Percentiles rank a stretch among this genome's conserved stretches.
phyloP scores from a whole-genome alignment of 164 flowering plant genomes.

The Tetracentron sinense region DNA sequence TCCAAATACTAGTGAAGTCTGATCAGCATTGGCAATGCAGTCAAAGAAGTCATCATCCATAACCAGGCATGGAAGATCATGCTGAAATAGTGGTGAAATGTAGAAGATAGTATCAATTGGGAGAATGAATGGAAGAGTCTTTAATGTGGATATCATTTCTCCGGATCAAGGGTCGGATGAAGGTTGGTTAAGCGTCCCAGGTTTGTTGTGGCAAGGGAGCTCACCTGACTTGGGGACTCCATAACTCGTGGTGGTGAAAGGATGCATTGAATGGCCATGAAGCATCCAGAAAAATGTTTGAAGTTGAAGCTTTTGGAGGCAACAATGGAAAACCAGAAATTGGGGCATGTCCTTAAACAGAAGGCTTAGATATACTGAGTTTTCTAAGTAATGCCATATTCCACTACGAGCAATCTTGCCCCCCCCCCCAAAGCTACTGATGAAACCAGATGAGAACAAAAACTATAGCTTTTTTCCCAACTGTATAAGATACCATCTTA shows the following conservation, averaged over 20 bases:
- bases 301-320: slow-evolving; percentile 87
- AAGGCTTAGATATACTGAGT: slow-evolving; percentile 44
- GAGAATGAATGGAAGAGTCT: slow-evolving; percentile 48
- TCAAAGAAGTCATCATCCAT: slow-evolving; percentile 59
- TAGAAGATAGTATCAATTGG: slow-evolving; percentile 59
- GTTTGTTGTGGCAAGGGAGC: slow-evolving; percentile 60
- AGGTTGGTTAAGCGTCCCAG: slow-evolving; percentile 46
- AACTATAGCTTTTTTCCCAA: background rate
- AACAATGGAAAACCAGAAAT: slow-evolving; percentile 76
- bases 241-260: slow-evolving; percentile 66
- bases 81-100: slow-evolving; percentile 50
- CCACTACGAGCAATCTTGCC: background rate
- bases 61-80: slow-evolving; percentile 72
- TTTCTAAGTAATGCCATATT: background rate
- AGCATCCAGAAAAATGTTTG: slow-evolving; percentile 60
- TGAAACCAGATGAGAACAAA: background rate
- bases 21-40: slow-evolving; percentile 41
- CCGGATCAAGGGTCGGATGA: slow-evolving; percentile 56
- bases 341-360: slow-evolving; percentile 93
- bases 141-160: slow-evolving; percentile 43
- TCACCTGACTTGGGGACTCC: slow-evolving; percentile 68
- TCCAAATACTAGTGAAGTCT: slow-evolving; percentile 51
- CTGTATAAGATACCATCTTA: background rate
- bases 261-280: slow-evolving; percentile 89
- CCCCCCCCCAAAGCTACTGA: background rate